Base-by-base conservation (phyloP, 208 protist genomes). In the Vickermania ingenoplastis region DNA sequence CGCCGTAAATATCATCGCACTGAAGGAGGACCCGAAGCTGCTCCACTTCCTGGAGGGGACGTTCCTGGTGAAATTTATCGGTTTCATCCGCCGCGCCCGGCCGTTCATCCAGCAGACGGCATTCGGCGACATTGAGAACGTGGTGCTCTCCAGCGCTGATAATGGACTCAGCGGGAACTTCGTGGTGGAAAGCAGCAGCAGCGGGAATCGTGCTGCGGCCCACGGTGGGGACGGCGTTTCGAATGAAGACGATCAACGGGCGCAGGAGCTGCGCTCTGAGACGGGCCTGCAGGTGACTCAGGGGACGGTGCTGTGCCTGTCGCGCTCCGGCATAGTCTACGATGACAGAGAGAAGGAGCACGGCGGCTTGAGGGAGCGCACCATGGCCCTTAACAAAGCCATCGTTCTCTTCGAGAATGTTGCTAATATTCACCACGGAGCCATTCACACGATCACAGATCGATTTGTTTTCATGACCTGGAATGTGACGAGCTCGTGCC, bases 51-150 rank as follows among this genome's bases (percentile, higher is more conserved):
- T 48, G 36, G 11, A 17, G 11, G 36, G 36, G 36, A n/a, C 36
- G 21, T 25, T 14, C 26, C n/a, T 59, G 25, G 24, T 50, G 7
- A 25, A 59, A 17, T 17, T 59, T 49, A 27, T 50, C 7, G 36
- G 36, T n/a, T 48, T 48, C 17, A 17, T 48, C 36, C 36, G 7
- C 7, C 36, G 36, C 36, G 36, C 17, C 7, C 36, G 36, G 11
- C 36, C 36, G 7, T 48, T n/a, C 36, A 48, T 48, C 36, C 11
- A 7, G 7, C 63, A 63, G 11, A 68, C 57, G 23, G 36, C 57
- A 27, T 68, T 68, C 41, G 63, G 63, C 41, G 63, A 68, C 24
- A 63, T 68, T 65, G 63, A 68, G 25, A 31, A 21, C 53, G 41
- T 68, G 55, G 22, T 63, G 52, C 59, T 63, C 26, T 48, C 54